Evolutionary conservation across 352 stramenopile genomes (phyloP).

Genomic region (Hyaloperonospora arabidopsidis): DNA sequence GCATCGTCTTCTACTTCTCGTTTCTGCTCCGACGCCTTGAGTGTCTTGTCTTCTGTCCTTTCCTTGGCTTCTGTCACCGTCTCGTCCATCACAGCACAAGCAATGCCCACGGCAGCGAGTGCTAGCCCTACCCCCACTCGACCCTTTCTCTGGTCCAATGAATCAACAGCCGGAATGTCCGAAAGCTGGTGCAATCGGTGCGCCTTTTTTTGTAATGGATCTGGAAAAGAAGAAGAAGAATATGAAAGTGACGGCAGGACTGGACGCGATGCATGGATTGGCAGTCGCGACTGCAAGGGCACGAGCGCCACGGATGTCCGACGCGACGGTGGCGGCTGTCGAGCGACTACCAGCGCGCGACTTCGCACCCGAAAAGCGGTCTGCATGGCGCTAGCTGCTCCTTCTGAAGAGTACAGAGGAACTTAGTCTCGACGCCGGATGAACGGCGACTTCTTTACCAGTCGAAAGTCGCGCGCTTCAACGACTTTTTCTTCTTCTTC

Average conservation of each 20-base stretch:
- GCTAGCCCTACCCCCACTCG: constrained; percentile 17
- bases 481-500: constrained; percentile 9
- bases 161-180: constrained; percentile 4
- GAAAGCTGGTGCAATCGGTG: no score
- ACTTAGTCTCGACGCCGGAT: constrained; percentile 10
- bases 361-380: constrained; percentile 24
- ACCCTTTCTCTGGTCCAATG: constrained; percentile 12
- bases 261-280: constrained; percentile 1
- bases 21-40: constrained; percentile 14
- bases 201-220: constrained; percentile 5
- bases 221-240: constrained; percentile 9
- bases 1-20: constrained; percentile 17
- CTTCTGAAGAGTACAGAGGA: no score
- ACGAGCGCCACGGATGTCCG: constrained; percentile 5
- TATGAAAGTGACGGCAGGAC: constrained; percentile 10
- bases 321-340: constrained; percentile 13
- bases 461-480: constrained; percentile 22
- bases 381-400: no score
- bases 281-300: constrained; percentile 11
- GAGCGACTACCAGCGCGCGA: constrained; percentile 17
- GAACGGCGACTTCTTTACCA: constrained; percentile 4
- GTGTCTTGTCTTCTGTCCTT: background rate
- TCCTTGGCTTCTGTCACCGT: constrained; percentile 15
- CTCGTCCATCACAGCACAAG: constrained; percentile 12
- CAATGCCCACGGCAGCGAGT: constrained; percentile 12